phyloP scores from a whole-genome alignment of 1,284 basidiomycete genomes.

The Pterula multifida region DNA sequence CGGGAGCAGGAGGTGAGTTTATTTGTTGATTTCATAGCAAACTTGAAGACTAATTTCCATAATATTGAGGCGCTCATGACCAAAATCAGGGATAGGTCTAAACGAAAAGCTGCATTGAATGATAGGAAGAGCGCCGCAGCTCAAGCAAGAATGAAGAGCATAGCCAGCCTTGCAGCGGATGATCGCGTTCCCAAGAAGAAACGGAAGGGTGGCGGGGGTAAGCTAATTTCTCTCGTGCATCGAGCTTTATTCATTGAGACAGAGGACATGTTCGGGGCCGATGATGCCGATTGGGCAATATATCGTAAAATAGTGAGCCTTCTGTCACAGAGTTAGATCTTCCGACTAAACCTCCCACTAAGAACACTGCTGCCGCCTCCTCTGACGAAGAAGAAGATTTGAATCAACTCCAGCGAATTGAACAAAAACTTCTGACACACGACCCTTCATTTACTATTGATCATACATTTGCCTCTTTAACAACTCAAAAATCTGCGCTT shows the following conservation, averaged over 20 bases:
- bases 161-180: conserved; percentile 84
- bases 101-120: conserved; percentile 73
- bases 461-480: conserved; percentile 73
- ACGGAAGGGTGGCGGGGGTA: conserved; percentile 67
- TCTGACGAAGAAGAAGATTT: conserved; percentile 95
- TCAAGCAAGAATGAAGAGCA: conserved; percentile 95
- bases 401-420: conserved; percentile 59
- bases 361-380: conserved; percentile 79
- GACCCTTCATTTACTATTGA: conserved; percentile 78
- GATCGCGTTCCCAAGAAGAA: conserved; percentile 71
- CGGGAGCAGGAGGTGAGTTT: conserved; percentile 65
- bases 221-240: conserved; percentile 13
- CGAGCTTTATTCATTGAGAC: conserved; percentile 2
- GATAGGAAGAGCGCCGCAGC: conserved; percentile 93
- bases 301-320: conserved; percentile 85
- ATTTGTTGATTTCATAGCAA: neutral
- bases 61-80: conserved; percentile 51
- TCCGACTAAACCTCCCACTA: neutral
- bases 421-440: conserved; percentile 71
- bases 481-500: conserved; percentile 71
- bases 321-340: neutral
- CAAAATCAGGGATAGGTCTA: conserved; percentile 77
- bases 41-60: too few species aligned
- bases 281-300: conserved; percentile 96
- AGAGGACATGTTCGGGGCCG: conserved; percentile 93